Base-by-base conservation (phyloP, 2,329 filamentous ascomycete species). In the Alternaria arbusti region DNA sequence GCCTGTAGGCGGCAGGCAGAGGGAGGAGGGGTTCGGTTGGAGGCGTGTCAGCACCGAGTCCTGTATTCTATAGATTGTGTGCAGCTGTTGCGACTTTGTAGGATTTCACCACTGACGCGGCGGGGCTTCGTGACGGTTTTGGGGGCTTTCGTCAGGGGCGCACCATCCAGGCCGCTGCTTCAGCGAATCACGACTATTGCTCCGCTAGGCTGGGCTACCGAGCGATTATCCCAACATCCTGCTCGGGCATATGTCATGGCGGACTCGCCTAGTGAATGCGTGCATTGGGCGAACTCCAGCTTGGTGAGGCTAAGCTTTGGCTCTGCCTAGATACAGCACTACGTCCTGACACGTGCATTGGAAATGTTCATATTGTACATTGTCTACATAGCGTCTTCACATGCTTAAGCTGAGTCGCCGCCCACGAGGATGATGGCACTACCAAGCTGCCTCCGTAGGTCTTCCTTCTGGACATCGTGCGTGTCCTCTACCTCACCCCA, bases 401-500 rank as follows among this genome's bases (percentile, higher is more conserved):
- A 15, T 51, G 40, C 45, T 52, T 12, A 72, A 10, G 63, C 59
- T 4, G 63, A 63, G 13, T 70, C 62, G 28, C 79, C 79, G 54
- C 74, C 90, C 10, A 97, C 91, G 54, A 98, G 82, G 74, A 98
- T 78, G 15, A 97, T 86, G 11, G 93, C 92, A 78, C 93, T 96
- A 13, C 95, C 96, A 63, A 98, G 82, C 82, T 98, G 96, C 74
- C 95, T 87, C 76, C 89, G 87, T 69, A 98, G 72, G 80, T 99
- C 96, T 80, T 97, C 95, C 80, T 90, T 92, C 74, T 97, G 91
- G 1, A 99, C 96, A 84, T 99, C 96, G 81, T 99, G 96, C 26
- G 94, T 97, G 81, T 99, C 94, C 79, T 99, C 96, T 1, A 99
- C 96, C 84, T 97, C 94, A 9, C 96, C 96, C 95, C 96, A 98